These are phyloP conservation scores for Teratosphaeria destructans DNA, from an alignment of 2,329 filamentous ascomycete species.

Conservation along the genomic window DNA sequence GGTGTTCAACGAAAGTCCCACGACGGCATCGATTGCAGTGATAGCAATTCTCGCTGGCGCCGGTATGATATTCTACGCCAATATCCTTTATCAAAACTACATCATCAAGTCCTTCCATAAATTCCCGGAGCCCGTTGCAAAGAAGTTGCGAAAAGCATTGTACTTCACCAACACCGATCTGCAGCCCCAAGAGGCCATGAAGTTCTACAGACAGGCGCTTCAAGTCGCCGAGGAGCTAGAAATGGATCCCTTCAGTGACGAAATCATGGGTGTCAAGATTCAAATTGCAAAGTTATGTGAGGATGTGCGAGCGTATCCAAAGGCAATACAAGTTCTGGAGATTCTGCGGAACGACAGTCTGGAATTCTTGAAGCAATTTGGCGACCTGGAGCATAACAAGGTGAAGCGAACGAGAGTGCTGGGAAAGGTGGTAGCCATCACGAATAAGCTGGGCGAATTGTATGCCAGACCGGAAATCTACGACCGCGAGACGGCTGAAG, in stretches of 20 bases:
- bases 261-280: conserved; percentile 81
- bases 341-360: conserved; percentile 60
- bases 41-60: conserved; percentile 27
- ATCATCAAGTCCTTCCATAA: conserved; percentile 42
- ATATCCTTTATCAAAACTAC: conserved; percentile 37
- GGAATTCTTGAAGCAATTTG: conserved; percentile 37
- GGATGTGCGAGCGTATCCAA: conserved; percentile 57
- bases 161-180: conserved; percentile 74
- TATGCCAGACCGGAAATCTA: conserved; percentile 69
- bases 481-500: conserved; percentile 63
- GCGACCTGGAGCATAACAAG: conserved; percentile 32
- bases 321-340: conserved; percentile 68
- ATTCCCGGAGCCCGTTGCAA: conserved; percentile 60
- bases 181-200: conserved; percentile 65
- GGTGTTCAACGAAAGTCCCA: conserved; percentile 29
- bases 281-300: conserved; percentile 72
- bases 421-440: conserved; percentile 62
- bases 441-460: conserved; percentile 74
- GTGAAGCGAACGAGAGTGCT: conserved; percentile 55
- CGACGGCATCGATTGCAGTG: conserved; percentile 27
- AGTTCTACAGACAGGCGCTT: conserved; percentile 74
- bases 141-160: conserved; percentile 69
- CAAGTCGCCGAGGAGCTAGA: conserved; percentile 60
- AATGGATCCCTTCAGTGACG: conserved; percentile 82
- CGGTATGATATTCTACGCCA: conserved; percentile 33